These are phyloP conservation scores for Cymodocea nodosa DNA, from an alignment of 116 monocot species.

Conservation along the genomic window DNA sequence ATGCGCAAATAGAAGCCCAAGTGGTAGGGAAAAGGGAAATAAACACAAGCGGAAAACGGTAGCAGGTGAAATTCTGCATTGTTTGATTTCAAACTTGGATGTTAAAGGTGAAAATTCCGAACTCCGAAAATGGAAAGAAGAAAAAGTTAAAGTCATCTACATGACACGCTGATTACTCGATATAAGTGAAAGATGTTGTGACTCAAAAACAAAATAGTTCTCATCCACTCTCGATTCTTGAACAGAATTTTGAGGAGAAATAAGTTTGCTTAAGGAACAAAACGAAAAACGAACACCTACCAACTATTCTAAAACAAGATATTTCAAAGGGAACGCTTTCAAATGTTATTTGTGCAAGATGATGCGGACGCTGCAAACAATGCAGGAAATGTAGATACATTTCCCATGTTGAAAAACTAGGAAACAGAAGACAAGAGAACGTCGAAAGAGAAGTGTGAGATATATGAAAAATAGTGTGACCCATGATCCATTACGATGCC, in stretches of 20 bases:
- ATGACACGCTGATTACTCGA: conserved; percentile 3
- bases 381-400: neutral
- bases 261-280: neutral
- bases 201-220: conserved; percentile 5
- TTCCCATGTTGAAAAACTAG: neutral
- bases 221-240: neutral
- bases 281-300: too few relatives aligned
- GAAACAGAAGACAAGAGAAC: neutral
- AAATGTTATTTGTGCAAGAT: neutral
- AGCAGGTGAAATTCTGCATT: neutral
- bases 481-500: neutral
- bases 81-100: neutral
- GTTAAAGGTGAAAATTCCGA: neutral
- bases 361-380: neutral
- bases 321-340: neutral
- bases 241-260: neutral
- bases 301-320: too few relatives aligned
- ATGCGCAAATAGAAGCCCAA: neutral
- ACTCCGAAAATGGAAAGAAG: conserved; percentile 3
- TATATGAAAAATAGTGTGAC: neutral
- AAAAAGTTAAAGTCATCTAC: conserved; percentile 8
- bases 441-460: neutral
- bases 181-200: neutral
- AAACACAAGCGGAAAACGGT: too few relatives aligned
- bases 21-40: neutral